Evolutionary conservation across 805 yeast species (phyloP).

Genomic region (Yarrowia yakushimensis): DNA sequence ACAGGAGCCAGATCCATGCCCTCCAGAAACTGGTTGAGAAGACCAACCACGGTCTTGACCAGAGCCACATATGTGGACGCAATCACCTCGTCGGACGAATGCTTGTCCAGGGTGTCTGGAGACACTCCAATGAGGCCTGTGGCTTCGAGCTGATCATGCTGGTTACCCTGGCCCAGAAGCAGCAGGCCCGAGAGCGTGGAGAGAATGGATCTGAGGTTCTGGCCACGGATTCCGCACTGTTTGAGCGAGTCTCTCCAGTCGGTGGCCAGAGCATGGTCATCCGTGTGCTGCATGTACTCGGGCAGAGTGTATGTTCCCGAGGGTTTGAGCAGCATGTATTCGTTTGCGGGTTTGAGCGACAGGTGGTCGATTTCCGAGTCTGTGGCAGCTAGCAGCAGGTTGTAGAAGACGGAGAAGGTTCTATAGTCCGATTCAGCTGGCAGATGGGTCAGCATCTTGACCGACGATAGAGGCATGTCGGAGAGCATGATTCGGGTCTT

Average conservation of each 20-base stretch:
- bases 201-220: conserved; percentile 37
- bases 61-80: conserved; percentile 38
- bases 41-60: conserved; percentile 36
- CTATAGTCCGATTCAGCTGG: conserved; percentile 33
- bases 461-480: conserved; percentile 34
- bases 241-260: conserved; percentile 42
- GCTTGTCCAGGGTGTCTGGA: conserved; percentile 32
- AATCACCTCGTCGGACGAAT: conserved; percentile 37
- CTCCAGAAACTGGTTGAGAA: conserved; percentile 39
- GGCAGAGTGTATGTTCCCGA: conserved; percentile 37
- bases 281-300: conserved; percentile 39
- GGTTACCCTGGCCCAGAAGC: conserved; percentile 38
- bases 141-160: conserved; percentile 41
- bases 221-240: conserved; percentile 38
- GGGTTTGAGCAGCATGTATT: conserved; percentile 35
- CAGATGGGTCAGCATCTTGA: conserved; percentile 37
- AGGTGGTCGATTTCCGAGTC: conserved; percentile 35
- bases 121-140: conserved; percentile 42
- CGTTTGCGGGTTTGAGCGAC: conserved; percentile 33
- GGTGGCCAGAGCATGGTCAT: conserved; percentile 41
- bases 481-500: conserved; percentile 35
- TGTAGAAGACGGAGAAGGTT: conserved; percentile 40
- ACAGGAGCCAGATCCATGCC: conserved; percentile 32
- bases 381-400: conserved; percentile 37
- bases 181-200: conserved; percentile 41